A percentile compares a stretch with the other conserved stretches of the same genome.
Evolutionary conservation across 2,329 filamentous ascomycete genomes (phyloP).

Genomic region (Exophiala viscosa): DNA sequence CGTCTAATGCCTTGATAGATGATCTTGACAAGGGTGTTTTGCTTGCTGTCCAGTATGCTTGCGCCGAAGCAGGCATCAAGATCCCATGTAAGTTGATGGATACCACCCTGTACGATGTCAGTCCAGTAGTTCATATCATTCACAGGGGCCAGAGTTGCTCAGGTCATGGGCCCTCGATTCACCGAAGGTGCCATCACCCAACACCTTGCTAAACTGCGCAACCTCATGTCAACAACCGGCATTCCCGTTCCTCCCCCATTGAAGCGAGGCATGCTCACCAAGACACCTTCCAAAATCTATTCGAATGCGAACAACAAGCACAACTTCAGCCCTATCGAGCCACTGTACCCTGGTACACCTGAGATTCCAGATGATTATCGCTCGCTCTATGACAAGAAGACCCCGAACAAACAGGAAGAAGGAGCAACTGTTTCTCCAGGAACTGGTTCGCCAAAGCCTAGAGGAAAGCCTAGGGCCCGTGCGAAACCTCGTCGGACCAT

Average conservation of each 20-base stretch:
- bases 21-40: conserved; percentile 44
- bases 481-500: background rate
- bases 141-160: conserved; percentile 35
- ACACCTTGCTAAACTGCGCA: conserved; percentile 45
- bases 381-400: conserved; percentile 8
- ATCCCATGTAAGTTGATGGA: conserved; percentile 38
- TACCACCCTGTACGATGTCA: background rate
- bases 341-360: conserved; percentile 6
- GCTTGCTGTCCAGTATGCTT: conserved; percentile 41
- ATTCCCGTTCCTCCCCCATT: conserved; percentile 40
- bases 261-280: conserved; percentile 33
- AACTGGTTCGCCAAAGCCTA: conserved; percentile 3
- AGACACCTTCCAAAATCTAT: conserved; percentile 25
- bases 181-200: conserved; percentile 45
- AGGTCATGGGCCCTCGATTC: conserved; percentile 39
- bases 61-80: conserved; percentile 36
- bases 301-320: conserved; percentile 5
- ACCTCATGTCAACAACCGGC: conserved; percentile 29
- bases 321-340: conserved; percentile 2
- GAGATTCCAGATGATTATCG: background rate
- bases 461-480: background rate
- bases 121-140: background rate
- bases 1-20: conserved; percentile 32
- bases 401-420: background rate
- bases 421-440: background rate